These are phyloP conservation scores for Sideroxylon spinosum DNA, from an alignment of 179 eudicot genomes.

Conservation along the genomic window DNA sequence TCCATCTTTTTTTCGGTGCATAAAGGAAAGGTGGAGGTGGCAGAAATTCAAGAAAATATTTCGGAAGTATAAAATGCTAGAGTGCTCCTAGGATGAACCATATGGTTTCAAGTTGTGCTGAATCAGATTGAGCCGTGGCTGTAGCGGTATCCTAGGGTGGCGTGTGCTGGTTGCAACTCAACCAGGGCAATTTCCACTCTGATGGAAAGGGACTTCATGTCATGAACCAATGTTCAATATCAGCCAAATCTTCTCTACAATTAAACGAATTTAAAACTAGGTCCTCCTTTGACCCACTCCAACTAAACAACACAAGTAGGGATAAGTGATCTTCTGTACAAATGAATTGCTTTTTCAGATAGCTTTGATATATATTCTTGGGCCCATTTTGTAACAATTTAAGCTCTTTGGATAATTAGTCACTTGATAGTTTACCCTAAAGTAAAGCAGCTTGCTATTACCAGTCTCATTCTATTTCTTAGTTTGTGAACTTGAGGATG, in stretches of 20 bases:
- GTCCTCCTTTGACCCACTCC: too few species aligned
- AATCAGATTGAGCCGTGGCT: not conserved
- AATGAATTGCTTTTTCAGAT: too few species aligned
- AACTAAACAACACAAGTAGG: too few species aligned
- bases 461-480: not conserved
- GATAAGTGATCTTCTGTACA: too few species aligned
- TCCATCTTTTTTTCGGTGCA: too few species aligned
- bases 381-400: not conserved
- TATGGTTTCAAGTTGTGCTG: not conserved
- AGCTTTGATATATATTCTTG: not conserved
- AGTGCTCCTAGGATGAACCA: constrained; percentile 2
- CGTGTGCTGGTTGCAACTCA: not conserved
- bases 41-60: not conserved
- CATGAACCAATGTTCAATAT: too few species aligned
- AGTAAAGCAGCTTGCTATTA: not conserved
- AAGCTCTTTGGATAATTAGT: not conserved
- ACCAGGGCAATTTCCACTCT: too few species aligned
- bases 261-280: too few species aligned
- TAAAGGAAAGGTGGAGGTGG: not conserved
- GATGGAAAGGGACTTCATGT: too few species aligned
- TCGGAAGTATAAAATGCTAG: not conserved
- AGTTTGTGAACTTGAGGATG: constrained; percentile 7
- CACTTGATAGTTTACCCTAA: not conserved
- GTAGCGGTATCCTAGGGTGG: not conserved
- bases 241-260: too few species aligned